A percentile compares a stretch with the other conserved stretches of the same genome.
Conservation (phyloP, 352 stramenopile species). For the Phytophthora parvispora region DNA sequence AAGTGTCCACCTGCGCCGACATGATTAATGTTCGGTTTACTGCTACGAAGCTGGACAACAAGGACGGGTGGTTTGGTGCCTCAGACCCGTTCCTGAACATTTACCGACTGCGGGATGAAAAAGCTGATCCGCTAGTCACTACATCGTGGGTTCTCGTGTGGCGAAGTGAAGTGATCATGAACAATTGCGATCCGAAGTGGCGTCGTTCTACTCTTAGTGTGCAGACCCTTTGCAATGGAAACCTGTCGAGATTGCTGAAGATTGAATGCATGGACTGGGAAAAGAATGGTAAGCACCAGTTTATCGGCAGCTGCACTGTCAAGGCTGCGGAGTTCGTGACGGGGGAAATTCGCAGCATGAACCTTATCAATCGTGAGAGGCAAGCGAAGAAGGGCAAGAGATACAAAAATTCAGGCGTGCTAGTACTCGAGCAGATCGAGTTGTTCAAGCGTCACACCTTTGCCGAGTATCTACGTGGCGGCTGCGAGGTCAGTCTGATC, state of each 20-base stretch:
- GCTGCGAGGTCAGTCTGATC: conserved; percentile 82
- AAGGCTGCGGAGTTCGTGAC: conserved; percentile 68
- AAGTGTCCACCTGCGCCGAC: conserved; percentile 74
- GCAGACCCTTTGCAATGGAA: conserved; percentile 76
- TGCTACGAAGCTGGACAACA: conserved; percentile 79
- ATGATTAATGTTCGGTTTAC: conserved; percentile 72
- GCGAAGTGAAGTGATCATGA: conserved; percentile 71
- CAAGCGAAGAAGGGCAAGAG: conserved; percentile 76
- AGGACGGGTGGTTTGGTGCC: conserved; percentile 82
- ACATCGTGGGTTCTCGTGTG: conserved; percentile 76
- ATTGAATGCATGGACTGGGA: conserved; percentile 88
- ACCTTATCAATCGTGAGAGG: conserved; percentile 76
- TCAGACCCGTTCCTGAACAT: conserved; percentile 85
- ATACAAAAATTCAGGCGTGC: conserved; percentile 81
- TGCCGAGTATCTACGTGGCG: conserved; percentile 74
- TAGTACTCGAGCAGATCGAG: conserved; percentile 66
- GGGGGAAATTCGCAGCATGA: conserved; percentile 55
- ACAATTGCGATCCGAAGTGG: conserved; percentile 80
- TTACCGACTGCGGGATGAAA: conserved; percentile 65
- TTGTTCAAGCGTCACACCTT: conserved; percentile 79
- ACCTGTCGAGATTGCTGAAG: conserved; percentile 65
- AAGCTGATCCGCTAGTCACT: conserved; percentile 40
- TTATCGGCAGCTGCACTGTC: conserved; percentile 67
- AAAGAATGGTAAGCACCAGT: conserved; percentile 72
- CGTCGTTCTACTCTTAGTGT: conserved; percentile 63